A percentile compares a stretch with the other conserved stretches of the same genome.
Evolutionary conservation across 441 rosid genomes (phyloP).

Genomic region (Macaranga tanarius): DNA sequence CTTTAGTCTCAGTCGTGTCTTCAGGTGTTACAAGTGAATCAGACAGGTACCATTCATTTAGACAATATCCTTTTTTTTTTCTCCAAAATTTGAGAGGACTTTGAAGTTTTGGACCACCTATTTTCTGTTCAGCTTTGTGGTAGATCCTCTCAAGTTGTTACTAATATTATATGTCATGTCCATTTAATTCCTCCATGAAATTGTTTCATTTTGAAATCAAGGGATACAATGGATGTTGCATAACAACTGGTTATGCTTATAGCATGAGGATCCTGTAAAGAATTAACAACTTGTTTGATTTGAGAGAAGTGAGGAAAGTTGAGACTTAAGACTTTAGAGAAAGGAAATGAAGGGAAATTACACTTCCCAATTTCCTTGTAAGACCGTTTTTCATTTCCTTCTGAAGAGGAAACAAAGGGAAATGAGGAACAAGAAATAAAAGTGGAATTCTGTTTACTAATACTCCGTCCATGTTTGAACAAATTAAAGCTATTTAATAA

Average conservation of each 20-base stretch:
- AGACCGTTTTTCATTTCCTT: too few species aligned
- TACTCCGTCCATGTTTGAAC: too few species aligned
- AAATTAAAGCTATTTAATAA: too few species aligned
- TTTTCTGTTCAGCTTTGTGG: not conserved
- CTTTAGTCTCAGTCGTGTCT: constrained; percentile 43
- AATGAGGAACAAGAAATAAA: too few species aligned
- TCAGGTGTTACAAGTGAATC: constrained; percentile 54
- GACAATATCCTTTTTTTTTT: not conserved
- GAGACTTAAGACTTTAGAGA: not conserved
- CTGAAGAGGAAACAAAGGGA: too few species aligned
- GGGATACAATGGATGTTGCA: not conserved
- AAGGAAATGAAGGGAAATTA: too few species aligned
- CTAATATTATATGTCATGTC: not conserved
- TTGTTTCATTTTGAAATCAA: not conserved
- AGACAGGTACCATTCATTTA: constrained; percentile 53
- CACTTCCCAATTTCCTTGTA: too few species aligned
- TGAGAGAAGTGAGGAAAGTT: too few species aligned
- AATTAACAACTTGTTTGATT: not conserved
- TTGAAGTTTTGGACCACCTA: not conserved
- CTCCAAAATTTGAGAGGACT: not conserved
- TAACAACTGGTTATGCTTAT: not conserved
- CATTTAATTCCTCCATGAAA: too few species aligned
- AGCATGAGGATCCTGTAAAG: too few species aligned
- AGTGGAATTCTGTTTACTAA: too few species aligned
- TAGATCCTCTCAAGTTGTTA: not conserved